Conservation (phyloP, 1,284 basidiomycete genomes). For the Sutorius eximius region DNA sequence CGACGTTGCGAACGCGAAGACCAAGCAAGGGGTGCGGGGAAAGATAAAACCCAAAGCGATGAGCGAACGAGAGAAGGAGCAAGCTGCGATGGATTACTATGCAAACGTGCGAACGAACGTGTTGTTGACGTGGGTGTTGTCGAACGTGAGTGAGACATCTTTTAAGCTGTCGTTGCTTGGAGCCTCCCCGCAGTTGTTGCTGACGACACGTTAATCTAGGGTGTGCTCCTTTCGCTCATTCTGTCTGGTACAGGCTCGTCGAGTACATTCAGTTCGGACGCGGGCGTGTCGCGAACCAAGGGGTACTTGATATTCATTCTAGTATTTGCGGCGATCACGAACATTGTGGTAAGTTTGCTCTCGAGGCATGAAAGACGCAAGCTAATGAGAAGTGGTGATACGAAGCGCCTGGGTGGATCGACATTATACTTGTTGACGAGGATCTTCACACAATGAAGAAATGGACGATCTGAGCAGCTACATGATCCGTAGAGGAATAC, state of each 20-base stretch:
- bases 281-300: conserved; percentile 59
- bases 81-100: conserved; percentile 84
- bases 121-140: conserved; percentile 81
- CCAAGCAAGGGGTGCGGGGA: conserved; percentile 4
- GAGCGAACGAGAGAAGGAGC: conserved; percentile 62
- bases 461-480: background rate
- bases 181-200: background rate
- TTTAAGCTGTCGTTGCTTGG: background rate
- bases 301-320: conserved; percentile 81
- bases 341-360: conserved; percentile 48
- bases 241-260: conserved; percentile 65
- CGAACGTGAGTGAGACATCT: conserved; percentile 60
- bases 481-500: background rate
- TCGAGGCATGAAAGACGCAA: background rate
- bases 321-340: conserved; percentile 75
- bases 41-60: conserved; percentile 33
- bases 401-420: conserved; percentile 60
- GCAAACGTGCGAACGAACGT: conserved; percentile 92
- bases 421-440: conserved; percentile 62
- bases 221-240: conserved; percentile 71
- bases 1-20: conserved; percentile 19
- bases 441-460: conserved; percentile 56
- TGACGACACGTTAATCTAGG: conserved; percentile 42
- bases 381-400: conserved; percentile 5
- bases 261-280: conserved; percentile 60